These are phyloP conservation scores for Eucalyptus guilfoylei DNA, from an alignment of 345 rosid genomes.

Conservation along the genomic window DNA sequence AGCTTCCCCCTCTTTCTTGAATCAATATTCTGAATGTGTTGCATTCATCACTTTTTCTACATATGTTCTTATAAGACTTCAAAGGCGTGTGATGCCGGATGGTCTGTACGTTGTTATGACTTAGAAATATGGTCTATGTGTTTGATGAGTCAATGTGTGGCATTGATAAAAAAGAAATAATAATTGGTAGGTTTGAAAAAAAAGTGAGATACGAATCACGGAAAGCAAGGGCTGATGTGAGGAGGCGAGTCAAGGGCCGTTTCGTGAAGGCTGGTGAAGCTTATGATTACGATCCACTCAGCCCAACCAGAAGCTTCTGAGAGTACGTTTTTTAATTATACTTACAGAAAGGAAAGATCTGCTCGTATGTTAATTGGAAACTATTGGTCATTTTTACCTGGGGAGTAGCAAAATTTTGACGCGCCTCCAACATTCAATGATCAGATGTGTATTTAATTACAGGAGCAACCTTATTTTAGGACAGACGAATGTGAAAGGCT, in stretches of 20 bases:
- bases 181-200: slow-evolving; percentile 64
- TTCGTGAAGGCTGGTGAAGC: slow-evolving; percentile 93
- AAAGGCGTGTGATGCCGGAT: neutral
- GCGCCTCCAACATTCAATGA: neutral
- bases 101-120: neutral
- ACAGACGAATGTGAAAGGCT: neutral
- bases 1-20: neutral
- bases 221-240: slow-evolving; percentile 95
- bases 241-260: slow-evolving; percentile 91
- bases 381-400: neutral
- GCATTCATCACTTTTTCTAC: neutral
- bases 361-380: neutral
- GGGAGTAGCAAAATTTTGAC: neutral
- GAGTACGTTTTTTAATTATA: slow-evolving; percentile 2
- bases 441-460: neutral
- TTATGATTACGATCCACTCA: slow-evolving; percentile 84
- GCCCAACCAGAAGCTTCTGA: slow-evolving; percentile 70
- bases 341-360: neutral
- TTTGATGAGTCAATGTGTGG: neutral
- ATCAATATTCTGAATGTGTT: neutral
- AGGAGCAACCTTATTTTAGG: neutral
- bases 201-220: slow-evolving; percentile 87
- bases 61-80: neutral
- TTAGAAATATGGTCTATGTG: neutral
- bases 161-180: neutral